Conservation (phyloP, 768 basidiomycete genomes). For the Suillus weaverae region DNA sequence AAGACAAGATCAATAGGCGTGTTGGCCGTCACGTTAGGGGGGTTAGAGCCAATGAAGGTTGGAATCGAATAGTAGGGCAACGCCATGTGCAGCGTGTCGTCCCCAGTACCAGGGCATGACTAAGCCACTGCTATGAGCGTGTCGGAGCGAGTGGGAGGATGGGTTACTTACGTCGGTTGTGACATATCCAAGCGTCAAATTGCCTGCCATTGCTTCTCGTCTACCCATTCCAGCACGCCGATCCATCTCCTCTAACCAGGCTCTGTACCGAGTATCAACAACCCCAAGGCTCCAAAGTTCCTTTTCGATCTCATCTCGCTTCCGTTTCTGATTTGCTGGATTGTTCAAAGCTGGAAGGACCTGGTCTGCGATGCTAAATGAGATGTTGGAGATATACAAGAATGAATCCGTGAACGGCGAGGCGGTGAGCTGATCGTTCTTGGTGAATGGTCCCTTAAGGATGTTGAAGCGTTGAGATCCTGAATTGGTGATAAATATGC, state of each 20-base stretch:
- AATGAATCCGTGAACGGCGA: slow-evolving; percentile 70
- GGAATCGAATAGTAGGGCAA: slow-evolving; percentile 56
- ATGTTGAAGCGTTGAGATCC: slow-evolving; percentile 68
- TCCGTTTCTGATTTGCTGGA: slow-evolving; percentile 36
- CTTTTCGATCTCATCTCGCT: slow-evolving; percentile 22
- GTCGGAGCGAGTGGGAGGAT: background rate
- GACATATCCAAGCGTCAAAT: slow-evolving; percentile 73
- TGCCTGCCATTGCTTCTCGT: slow-evolving; percentile 38
- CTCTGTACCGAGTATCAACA: slow-evolving; percentile 49
- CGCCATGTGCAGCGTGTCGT: slow-evolving; percentile 67
- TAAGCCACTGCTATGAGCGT: slow-evolving; percentile 18
- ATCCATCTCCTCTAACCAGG: slow-evolving; percentile 63
- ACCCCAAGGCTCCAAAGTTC: slow-evolving; percentile 43
- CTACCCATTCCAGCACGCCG: slow-evolving; percentile 36
- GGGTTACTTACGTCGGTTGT: slow-evolving; percentile 56
- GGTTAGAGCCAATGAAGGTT: slow-evolving; percentile 56
- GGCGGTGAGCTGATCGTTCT: slow-evolving; percentile 77
- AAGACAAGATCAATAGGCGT: slow-evolving; percentile 74
- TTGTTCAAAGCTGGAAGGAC: slow-evolving; percentile 56
- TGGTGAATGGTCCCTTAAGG: slow-evolving; percentile 68
- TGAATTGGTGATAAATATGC: slow-evolving; percentile 64
- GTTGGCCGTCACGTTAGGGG: slow-evolving; percentile 49
- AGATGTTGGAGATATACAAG: slow-evolving; percentile 58
- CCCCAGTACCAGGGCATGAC: slow-evolving; percentile 74
- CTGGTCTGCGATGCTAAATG: slow-evolving; percentile 48